Percentiles rank a stretch among this genome's conserved stretches.
Evolutionary conservation across 1,139 yeast genomes (phyloP).

Genomic region (Yamadazyma epiphylla): DNA sequence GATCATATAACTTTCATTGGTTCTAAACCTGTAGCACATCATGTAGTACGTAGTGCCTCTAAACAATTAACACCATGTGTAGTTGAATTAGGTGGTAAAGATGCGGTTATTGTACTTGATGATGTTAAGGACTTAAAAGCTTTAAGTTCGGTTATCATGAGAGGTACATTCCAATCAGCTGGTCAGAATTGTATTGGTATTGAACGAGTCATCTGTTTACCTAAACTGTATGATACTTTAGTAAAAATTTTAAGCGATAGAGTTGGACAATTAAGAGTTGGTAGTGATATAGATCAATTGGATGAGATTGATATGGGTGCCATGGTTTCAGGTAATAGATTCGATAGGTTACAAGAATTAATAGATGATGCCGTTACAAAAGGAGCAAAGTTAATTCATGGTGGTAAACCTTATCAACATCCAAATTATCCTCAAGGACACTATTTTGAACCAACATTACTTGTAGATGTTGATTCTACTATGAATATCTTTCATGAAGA

Average conservation of each 20-base stretch:
- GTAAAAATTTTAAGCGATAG: conserved; percentile 54
- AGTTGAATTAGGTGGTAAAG: conserved; percentile 94
- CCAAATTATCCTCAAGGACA: conserved; percentile 96
- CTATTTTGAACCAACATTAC: conserved; percentile 83
- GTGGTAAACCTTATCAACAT: conserved; percentile 76
- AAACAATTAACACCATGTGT: conserved; percentile 86
- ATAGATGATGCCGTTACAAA: conserved; percentile 68
- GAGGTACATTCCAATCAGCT: conserved; percentile 95
- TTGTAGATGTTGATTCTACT: conserved; percentile 71
- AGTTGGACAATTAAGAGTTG: conserved; percentile 63
- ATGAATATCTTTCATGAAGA: conserved; percentile 86
- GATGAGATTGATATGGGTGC: conserved; percentile 96
- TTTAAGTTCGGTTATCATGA: conserved; percentile 76
- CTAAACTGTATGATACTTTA: conserved; percentile 59
- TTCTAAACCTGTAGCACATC: conserved; percentile 88
- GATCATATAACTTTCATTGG: conserved; percentile 93
- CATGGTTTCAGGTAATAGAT: conserved; percentile 76
- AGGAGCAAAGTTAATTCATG: conserved; percentile 78
- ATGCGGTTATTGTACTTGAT: conserved; percentile 81
- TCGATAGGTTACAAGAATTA: conserved; percentile 59
- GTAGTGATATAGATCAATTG: conserved; percentile 86
- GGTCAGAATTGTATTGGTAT: conserved; percentile 98
- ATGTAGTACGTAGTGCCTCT: conserved; percentile 79
- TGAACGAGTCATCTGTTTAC: conserved; percentile 83
- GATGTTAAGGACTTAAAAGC: conserved; percentile 54